phyloP scores from a whole-genome alignment of 2,329 filamentous ascomycete species.

The Clonostachys solani region DNA sequence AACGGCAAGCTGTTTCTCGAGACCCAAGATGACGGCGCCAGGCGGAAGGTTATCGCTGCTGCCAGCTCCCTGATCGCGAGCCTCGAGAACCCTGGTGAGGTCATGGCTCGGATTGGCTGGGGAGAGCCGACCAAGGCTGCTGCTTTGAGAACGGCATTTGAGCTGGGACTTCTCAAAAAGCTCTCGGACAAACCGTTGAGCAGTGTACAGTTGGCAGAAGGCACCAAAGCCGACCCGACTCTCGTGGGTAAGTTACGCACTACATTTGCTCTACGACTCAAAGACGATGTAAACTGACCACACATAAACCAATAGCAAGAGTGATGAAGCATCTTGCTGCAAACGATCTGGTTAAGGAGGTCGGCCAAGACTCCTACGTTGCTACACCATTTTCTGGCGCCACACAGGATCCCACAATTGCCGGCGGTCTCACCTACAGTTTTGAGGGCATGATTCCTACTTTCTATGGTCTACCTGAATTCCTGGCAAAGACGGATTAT shows the following conservation, averaged over 20 bases:
- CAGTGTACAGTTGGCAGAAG: constrained; percentile 3
- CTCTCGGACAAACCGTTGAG: constrained; percentile 4
- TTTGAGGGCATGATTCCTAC: constrained; percentile 10
- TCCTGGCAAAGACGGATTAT: constrained; percentile 23
- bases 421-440: constrained; percentile 7
- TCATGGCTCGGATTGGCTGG: constrained; percentile 7
- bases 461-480: constrained; percentile 21
- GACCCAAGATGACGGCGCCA: constrained; percentile 3
- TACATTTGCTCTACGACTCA: too few species aligned
- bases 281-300: too few species aligned
- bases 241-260: background rate
- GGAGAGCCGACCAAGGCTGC: constrained; percentile 9
- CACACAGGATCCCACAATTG: constrained; percentile 5
- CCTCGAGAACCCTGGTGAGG: constrained; percentile 8
- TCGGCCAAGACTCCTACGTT: background rate
- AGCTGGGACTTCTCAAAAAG: constrained; percentile 9
- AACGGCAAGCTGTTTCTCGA: background rate
- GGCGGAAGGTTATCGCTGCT: constrained; percentile 4
- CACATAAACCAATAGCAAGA: background rate
- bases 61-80: constrained; percentile 5
- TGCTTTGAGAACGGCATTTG: constrained; percentile 7
- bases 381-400: background rate
- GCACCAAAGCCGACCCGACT: constrained; percentile 1
- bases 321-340: background rate
- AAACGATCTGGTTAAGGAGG: background rate